These are phyloP conservation scores for Boechera stricta DNA, from an alignment of 345 rosid genomes.

Conservation along the genomic window DNA sequence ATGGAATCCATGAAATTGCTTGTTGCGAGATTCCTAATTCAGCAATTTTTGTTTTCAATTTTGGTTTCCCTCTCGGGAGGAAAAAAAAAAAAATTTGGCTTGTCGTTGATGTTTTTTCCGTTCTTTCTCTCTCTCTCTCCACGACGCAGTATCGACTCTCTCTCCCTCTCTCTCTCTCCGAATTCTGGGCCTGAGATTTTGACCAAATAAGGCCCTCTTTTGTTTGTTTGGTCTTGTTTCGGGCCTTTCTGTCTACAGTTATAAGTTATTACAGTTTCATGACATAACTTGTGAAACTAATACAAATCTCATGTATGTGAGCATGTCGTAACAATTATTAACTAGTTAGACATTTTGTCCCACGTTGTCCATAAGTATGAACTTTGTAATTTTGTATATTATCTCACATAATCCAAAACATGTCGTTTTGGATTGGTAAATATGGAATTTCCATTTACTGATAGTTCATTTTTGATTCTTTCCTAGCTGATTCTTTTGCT, in stretches of 20 bases:
- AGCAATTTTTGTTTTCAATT: slow-evolving; percentile 44
- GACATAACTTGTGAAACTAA: background rate
- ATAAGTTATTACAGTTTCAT: slow-evolving; percentile 5
- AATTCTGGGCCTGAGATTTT: slow-evolving; percentile 38
- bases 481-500: too few relatives aligned
- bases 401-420: too few relatives aligned
- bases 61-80: slow-evolving; percentile 49
- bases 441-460: too few relatives aligned
- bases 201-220: slow-evolving; percentile 9
- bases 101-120: slow-evolving; percentile 38
- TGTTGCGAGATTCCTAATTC: slow-evolving; percentile 37
- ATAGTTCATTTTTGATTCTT: too few relatives aligned
- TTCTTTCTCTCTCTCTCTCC: slow-evolving; percentile 44
- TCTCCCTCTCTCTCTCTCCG: slow-evolving; percentile 24
- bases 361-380: background rate
- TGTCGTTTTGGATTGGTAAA: too few relatives aligned
- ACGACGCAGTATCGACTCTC: slow-evolving; percentile 48
- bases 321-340: background rate
- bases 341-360: background rate
- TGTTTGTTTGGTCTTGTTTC: background rate
- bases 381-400: too few relatives aligned
- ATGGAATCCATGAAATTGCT: slow-evolving; percentile 37
- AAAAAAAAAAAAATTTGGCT: slow-evolving; percentile 11
- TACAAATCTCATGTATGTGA: background rate
- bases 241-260: background rate